These are phyloP conservation scores for Pyricularia grisea DNA, from an alignment of 2,329 filamentous ascomycete genomes.

Conservation along the genomic window DNA sequence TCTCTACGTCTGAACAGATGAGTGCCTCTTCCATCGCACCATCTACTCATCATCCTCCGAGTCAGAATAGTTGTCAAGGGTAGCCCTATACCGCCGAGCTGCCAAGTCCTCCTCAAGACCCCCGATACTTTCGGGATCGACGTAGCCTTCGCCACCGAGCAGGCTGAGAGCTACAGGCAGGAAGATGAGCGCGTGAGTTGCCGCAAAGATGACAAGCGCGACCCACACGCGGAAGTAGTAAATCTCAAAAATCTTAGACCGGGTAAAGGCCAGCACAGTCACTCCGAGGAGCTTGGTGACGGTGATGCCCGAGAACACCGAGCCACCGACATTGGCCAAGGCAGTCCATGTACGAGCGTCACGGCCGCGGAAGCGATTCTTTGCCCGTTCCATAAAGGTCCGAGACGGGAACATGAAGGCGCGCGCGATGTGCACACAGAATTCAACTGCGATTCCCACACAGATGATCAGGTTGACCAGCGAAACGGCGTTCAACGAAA, in stretches of 20 bases:
- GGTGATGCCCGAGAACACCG: slow-evolving; percentile 93
- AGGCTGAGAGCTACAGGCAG: slow-evolving; percentile 83
- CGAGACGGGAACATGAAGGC: slow-evolving; percentile 91
- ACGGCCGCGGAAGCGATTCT: slow-evolving; percentile 66
- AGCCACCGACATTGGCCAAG: slow-evolving; percentile 87
- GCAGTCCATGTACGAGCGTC: slow-evolving; percentile 89
- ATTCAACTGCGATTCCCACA: slow-evolving; percentile 92
- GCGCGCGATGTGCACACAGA: slow-evolving; percentile 92
- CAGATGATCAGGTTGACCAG: slow-evolving; percentile 96
- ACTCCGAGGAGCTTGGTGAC: slow-evolving; percentile 93
- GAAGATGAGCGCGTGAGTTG: slow-evolving; percentile 81
- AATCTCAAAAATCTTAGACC: slow-evolving; percentile 98
- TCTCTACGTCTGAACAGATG: not conserved
- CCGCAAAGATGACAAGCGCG: slow-evolving; percentile 81
- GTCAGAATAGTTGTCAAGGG: slow-evolving; percentile 71
- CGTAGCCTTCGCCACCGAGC: slow-evolving; percentile 76
- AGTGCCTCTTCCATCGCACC: not conserved
- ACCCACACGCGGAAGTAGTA: slow-evolving; percentile 99
- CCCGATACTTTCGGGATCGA: slow-evolving; percentile 78
- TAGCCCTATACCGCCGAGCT: slow-evolving; percentile 60
- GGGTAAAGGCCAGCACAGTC: slow-evolving; percentile 83
- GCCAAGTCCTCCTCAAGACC: slow-evolving; percentile 85
- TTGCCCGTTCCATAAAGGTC: slow-evolving; percentile 71
- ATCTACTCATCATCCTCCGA: slow-evolving; percentile 55
- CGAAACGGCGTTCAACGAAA: slow-evolving; percentile 89